Base-by-base conservation (phyloP, 495 filamentous ascomycete genomes). In the Evernia prunastri region DNA sequence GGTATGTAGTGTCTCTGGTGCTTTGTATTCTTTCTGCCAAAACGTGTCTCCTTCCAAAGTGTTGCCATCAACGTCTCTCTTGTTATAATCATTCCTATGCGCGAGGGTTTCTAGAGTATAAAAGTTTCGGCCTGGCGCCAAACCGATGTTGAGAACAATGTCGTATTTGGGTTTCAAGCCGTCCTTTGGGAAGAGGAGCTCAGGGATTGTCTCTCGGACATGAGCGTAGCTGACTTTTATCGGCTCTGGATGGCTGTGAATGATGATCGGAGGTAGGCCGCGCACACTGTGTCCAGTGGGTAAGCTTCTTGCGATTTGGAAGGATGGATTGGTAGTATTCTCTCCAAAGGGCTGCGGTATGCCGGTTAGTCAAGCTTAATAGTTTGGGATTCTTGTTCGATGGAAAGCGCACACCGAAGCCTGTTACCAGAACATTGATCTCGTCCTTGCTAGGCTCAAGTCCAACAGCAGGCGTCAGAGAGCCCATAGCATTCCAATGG, bases 101-200 rank as follows among this genome's bases (percentile, higher is more conserved):
- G 84, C 90, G 11, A 81, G 76, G 11, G 81, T 77, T 71, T 96
- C 91, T 7, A 93, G 74, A 2, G 82, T 82, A 72, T 90, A 95
- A 61, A 83, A 85, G 0, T 72, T 74, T 27, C 87, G 77, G 36
- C 87, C 86, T 0, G 88, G 82, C 0, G 91, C 89, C 78, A 95
- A 89, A 43, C 91, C 91, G 63, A 96, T 87, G 71, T 93, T 89
- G 8, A 96, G 73, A 17, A 86, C 79, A 27, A 87, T 73, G 72
- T 91, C 88, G 27, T 87, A 82, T 49, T 77, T 79, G 9, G 77
- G 37, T 27, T 45, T n/a, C 36, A 51, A 54, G 35, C 37, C 39
- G 47, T 36, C 40, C 0, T 45, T 57, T 4, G 67, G 60, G 53
- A 70, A 68, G 20, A 83, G 70, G 36, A 92, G 79, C 18, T 64